Percentiles rank a stretch among this genome's conserved stretches.
Conservation (phyloP, 257 asterid species). For the Nicotiana otophora region DNA sequence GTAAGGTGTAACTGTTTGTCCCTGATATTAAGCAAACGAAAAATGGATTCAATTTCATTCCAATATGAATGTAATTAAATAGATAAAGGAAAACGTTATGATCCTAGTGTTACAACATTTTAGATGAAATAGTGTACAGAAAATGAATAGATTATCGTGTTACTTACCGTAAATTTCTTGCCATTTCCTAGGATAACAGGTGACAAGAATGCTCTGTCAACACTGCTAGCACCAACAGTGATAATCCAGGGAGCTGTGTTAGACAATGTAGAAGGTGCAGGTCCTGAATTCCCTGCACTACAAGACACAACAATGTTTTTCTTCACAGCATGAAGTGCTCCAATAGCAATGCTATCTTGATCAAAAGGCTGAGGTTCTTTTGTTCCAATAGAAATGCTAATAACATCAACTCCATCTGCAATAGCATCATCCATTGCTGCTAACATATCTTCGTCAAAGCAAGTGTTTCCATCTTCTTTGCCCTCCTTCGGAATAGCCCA, state of each 20-base stretch:
- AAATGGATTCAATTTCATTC: not conserved
- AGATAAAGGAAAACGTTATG: not conserved
- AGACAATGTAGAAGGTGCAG: conserved; percentile 44
- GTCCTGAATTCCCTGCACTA: conserved; percentile 88
- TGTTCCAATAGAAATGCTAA: conserved; percentile 73
- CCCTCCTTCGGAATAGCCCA: conserved; percentile 65
- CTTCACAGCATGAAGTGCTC: conserved; percentile 72
- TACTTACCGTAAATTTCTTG: conserved; percentile 34
- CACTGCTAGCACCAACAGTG: conserved; percentile 86
- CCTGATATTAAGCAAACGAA: conserved; percentile 32
- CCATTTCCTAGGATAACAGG: conserved; percentile 67
- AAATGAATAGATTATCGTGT: not conserved
- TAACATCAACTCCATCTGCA: conserved; percentile 73
- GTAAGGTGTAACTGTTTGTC: conserved; percentile 66
- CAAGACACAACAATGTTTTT: conserved; percentile 62
- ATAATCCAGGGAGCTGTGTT: conserved; percentile 92
- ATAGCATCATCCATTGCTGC: conserved; percentile 92
- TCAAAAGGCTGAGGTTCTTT: conserved; percentile 28
- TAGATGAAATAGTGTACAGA: not conserved
- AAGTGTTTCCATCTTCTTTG: conserved; percentile 60
- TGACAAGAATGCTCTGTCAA: conserved; percentile 54
- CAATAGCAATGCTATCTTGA: conserved; percentile 59
- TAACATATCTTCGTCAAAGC: conserved; percentile 74
- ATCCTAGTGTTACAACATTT: not conserved
- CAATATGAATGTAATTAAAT: not conserved